Evolutionary conservation across 495 filamentous ascomycete species (phyloP).

Genomic region (Tricharina praecox): DNA sequence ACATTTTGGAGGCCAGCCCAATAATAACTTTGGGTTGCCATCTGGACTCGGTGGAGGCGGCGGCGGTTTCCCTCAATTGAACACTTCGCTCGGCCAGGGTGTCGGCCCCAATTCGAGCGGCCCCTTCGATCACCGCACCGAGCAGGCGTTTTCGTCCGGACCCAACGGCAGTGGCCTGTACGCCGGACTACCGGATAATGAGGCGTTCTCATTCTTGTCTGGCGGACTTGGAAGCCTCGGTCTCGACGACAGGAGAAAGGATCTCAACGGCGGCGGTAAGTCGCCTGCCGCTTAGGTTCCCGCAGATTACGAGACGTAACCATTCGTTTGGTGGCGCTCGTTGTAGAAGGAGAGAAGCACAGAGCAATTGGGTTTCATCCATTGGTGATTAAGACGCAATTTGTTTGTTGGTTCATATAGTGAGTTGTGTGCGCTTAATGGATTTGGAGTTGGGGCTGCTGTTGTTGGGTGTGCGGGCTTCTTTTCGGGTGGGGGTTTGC

Average conservation of each 20-base stretch:
- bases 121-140: slow-evolving; percentile 83
- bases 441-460: slow-evolving; percentile 26
- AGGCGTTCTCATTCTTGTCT: slow-evolving; percentile 79
- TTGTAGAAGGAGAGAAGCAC: slow-evolving; percentile 44
- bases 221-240: slow-evolving; percentile 62
- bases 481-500: neutral
- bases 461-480: slow-evolving; percentile 22
- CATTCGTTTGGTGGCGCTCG: slow-evolving; percentile 25
- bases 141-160: slow-evolving; percentile 79
- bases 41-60: slow-evolving; percentile 64
- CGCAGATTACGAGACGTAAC: too few species aligned
- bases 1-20: slow-evolving; percentile 75
- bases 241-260: slow-evolving; percentile 63
- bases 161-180: slow-evolving; percentile 49
- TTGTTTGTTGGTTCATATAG: slow-evolving; percentile 40
- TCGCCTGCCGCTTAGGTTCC: slow-evolving; percentile 22
- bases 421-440: slow-evolving; percentile 30
- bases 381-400: slow-evolving; percentile 31
- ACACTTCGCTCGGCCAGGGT: slow-evolving; percentile 54
- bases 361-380: slow-evolving; percentile 35
- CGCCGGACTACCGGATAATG: slow-evolving; percentile 43
- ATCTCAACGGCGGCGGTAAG: slow-evolving; percentile 42
- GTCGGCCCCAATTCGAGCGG: slow-evolving; percentile 61
- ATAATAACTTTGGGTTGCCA: slow-evolving; percentile 78
- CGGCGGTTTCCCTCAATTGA: slow-evolving; percentile 67